These are phyloP conservation scores for Termitomyces sp. DNA, from an alignment of 768 basidiomycete species.

Conservation along the genomic window DNA sequence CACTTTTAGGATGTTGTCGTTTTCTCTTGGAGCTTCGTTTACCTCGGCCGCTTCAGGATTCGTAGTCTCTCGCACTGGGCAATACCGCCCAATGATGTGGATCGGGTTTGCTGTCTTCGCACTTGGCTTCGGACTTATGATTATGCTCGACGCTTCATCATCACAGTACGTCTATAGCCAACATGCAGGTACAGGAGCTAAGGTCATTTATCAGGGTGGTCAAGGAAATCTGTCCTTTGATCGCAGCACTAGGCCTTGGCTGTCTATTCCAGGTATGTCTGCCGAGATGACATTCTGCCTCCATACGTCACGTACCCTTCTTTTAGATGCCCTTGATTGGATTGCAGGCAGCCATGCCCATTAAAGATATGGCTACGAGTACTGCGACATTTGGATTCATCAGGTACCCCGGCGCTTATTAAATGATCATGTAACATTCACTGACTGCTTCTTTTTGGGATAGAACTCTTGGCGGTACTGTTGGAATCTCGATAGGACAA, in stretches of 20 bases:
- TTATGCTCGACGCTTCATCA: constrained; percentile 57
- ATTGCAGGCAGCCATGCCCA: constrained; percentile 84
- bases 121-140: constrained; percentile 75
- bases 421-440: constrained; percentile 6
- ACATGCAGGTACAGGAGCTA: not conserved
- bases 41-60: constrained; percentile 58
- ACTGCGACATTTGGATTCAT: constrained; percentile 72
- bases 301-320: constrained; percentile 7
- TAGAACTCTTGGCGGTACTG: constrained; percentile 72
- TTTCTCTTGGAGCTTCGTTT: constrained; percentile 57
- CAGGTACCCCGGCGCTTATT: constrained; percentile 37
- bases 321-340: constrained; percentile 63
- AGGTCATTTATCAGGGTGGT: constrained; percentile 43
- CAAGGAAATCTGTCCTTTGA: constrained; percentile 62
- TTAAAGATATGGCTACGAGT: constrained; percentile 83
- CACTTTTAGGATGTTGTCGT: constrained; percentile 64
- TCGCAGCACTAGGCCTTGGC: constrained; percentile 67
- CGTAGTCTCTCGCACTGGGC: constrained; percentile 52
- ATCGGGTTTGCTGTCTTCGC: constrained; percentile 51
- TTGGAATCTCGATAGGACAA: constrained; percentile 73
- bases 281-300: not conserved
- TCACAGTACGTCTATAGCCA: constrained; percentile 37
- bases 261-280: constrained; percentile 56
- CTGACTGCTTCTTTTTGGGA: not conserved
- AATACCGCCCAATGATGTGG: constrained; percentile 67